Evolutionary conservation across 106 monocot species (phyloP).

Genomic region (Acorus calamus): DNA sequence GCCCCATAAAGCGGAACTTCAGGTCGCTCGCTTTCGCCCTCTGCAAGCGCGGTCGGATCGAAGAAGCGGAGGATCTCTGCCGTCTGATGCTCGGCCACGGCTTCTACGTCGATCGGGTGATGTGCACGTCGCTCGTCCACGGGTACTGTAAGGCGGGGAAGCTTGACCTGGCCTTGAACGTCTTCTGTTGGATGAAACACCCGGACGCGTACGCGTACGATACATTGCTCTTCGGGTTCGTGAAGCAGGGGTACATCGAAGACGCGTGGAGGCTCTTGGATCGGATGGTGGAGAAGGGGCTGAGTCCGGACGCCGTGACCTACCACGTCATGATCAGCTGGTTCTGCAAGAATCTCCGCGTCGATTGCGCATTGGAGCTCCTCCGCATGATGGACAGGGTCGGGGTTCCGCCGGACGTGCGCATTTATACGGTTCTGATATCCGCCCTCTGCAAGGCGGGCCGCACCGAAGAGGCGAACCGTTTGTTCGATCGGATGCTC

Average conservation of each 20-base stretch:
- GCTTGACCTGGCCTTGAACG: conserved; percentile 15
- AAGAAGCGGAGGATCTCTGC: conserved; percentile 19
- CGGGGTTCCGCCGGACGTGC: conserved; percentile 33
- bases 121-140: conserved; percentile 14
- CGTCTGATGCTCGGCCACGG: conserved; percentile 17
- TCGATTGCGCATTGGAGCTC: conserved; percentile 43
- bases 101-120: conserved; percentile 1
- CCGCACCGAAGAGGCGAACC: conserved; percentile 17
- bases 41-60: conserved; percentile 9
- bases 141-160: conserved; percentile 22
- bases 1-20: conserved; percentile 3
- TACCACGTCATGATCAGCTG: conserved; percentile 67
- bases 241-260: conserved; percentile 19
- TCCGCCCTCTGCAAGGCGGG: conserved; percentile 72
- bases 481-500: conserved; percentile 32
- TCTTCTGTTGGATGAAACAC: conserved; percentile 15
- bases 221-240: conserved; percentile 21
- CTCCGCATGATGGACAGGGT: conserved; percentile 50
- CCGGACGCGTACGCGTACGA: conserved; percentile 34
- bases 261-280: conserved; percentile 48
- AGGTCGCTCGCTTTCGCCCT: conserved; percentile 18
- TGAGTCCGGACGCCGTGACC: conserved; percentile 22
- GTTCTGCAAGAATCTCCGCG: conserved; percentile 42
- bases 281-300: conserved; percentile 35
- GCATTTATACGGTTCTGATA: conserved; percentile 53